phyloP scores from a whole-genome alignment of 106 monocot genomes.

The Vanilla planifolia region DNA sequence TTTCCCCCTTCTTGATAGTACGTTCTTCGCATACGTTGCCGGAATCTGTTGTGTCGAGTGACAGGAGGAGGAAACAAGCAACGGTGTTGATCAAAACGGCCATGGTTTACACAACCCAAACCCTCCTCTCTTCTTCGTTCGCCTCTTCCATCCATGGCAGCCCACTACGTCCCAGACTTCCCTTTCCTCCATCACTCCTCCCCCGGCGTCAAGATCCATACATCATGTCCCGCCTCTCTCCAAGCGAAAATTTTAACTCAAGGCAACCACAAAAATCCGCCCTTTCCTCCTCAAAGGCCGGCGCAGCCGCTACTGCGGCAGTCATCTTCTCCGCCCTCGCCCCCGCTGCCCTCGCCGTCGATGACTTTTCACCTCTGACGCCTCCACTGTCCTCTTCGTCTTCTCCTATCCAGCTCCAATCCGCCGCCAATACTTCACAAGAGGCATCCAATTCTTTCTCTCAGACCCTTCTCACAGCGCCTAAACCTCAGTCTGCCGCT shows the following conservation, averaged over 20 bases:
- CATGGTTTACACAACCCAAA: slow-evolving; percentile 1
- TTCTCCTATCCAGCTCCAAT: slow-evolving; percentile 29
- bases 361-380: slow-evolving; percentile 17
- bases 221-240: slow-evolving; percentile 16
- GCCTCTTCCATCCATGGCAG: neutral
- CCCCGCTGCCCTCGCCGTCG: slow-evolving; percentile 24
- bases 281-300: slow-evolving; percentile 1
- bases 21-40: neutral
- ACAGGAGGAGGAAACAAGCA: neutral
- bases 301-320: slow-evolving; percentile 33
- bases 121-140: neutral
- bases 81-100: neutral
- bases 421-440: slow-evolving; percentile 18
- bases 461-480: slow-evolving; percentile 56
- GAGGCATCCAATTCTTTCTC: slow-evolving; percentile 37
- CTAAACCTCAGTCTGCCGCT: slow-evolving; percentile 43
- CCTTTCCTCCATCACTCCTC: slow-evolving; percentile 24
- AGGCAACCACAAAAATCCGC: neutral
- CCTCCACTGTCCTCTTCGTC: slow-evolving; percentile 11
- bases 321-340: slow-evolving; percentile 28
- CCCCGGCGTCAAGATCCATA: slow-evolving; percentile 22
- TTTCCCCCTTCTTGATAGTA: neutral
- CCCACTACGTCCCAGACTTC: slow-evolving; percentile 7
- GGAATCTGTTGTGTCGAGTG: too few relatives aligned
- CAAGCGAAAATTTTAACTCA: slow-evolving; percentile 4